phyloP scores from a whole-genome alignment of 768 basidiomycete genomes.

The Mycena haematopus region DNA sequence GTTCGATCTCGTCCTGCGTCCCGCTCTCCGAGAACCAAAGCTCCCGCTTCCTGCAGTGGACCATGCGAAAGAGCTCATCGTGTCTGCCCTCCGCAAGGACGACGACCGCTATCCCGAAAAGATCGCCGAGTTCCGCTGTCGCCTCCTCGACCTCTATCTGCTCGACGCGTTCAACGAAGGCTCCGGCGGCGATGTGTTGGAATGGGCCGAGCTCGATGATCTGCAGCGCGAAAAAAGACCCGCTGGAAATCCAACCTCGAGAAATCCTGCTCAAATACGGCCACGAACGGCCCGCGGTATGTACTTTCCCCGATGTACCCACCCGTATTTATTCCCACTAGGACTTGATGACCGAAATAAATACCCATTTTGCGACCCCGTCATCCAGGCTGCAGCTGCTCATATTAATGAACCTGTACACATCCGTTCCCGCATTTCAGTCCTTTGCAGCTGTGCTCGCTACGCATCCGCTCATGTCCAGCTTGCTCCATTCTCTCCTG shows the following conservation, averaged over 20 bases:
- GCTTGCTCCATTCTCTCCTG: constrained; percentile 69
- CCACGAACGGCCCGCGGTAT: constrained; percentile 65
- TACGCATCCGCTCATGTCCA: constrained; percentile 66
- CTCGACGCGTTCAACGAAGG: constrained; percentile 79
- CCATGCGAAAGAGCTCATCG: constrained; percentile 76
- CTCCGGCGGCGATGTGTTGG: constrained; percentile 74
- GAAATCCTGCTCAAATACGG: constrained; percentile 74
- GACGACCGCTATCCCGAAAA: constrained; percentile 52
- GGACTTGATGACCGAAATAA: constrained; percentile 75
- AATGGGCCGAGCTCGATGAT: constrained; percentile 72
- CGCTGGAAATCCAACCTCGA: constrained; percentile 84
- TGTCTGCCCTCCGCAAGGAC: constrained; percentile 62
- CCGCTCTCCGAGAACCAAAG: constrained; percentile 77
- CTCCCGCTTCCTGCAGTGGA: constrained; percentile 62
- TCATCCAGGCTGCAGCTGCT: constrained; percentile 73
- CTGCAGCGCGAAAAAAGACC: constrained; percentile 63
- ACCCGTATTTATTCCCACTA: constrained; percentile 36
- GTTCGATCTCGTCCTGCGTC: constrained; percentile 83
- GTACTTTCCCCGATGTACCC: constrained; percentile 34
- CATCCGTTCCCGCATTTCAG: constrained; percentile 59
- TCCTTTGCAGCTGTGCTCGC: constrained; percentile 57
- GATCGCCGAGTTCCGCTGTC: constrained; percentile 68
- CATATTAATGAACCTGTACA: constrained; percentile 67
- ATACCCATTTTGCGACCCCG: constrained; percentile 65
- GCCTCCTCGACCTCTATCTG: constrained; percentile 77